phyloP scores from a whole-genome alignment of 2,329 filamentous ascomycete species.

The Aureobasidium sp. region DNA sequence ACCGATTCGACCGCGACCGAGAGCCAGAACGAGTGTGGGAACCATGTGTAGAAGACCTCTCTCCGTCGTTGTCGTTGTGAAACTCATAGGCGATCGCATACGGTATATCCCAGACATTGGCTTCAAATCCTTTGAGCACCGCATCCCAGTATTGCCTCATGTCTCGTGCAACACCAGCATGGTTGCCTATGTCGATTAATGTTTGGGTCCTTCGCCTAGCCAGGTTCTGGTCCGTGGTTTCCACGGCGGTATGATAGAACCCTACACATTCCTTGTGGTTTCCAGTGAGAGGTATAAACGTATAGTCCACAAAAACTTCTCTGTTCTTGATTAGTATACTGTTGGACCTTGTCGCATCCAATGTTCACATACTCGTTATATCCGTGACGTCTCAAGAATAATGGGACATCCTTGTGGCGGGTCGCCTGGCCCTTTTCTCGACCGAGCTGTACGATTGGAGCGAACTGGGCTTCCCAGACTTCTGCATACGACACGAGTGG shows the following conservation, averaged over 20 bases:
- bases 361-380: conserved; percentile 8
- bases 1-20: not conserved
- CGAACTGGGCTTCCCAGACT: conserved; percentile 11
- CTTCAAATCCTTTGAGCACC: conserved; percentile 12
- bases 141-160: conserved; percentile 12
- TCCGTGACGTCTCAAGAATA: conserved; percentile 17
- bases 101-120: conserved; percentile 15
- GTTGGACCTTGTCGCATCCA: not conserved
- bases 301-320: conserved; percentile 17
- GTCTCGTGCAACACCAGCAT: conserved; percentile 1
- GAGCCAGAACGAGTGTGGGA: not conserved
- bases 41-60: not conserved
- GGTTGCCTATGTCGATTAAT: conserved; percentile 4
- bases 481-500: not conserved
- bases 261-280: conserved; percentile 3
- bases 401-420: conserved; percentile 15
- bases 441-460: conserved; percentile 17
- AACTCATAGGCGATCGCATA: conserved; percentile 15
- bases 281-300: conserved; percentile 15
- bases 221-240: conserved; percentile 12
- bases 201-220: conserved; percentile 12
- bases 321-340: not conserved
- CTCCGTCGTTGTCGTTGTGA: conserved; percentile 8
- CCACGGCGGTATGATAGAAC: conserved; percentile 12
- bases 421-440: conserved; percentile 18